Base-by-base conservation (phyloP, 805 yeast genomes). In the Komagataella populi region DNA sequence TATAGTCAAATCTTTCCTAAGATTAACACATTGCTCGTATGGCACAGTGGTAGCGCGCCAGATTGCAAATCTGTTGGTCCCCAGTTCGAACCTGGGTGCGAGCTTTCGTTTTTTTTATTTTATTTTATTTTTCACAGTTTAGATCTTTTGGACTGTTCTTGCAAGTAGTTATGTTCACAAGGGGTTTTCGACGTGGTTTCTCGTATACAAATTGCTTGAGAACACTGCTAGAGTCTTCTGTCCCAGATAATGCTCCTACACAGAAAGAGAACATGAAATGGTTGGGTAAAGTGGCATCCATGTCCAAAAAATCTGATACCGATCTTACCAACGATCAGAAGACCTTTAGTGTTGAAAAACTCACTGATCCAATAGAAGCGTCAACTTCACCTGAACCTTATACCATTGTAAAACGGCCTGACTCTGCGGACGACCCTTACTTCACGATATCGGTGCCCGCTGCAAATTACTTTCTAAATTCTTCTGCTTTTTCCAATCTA, bases 21-120 rank as follows among this genome's bases (percentile, higher is more conserved):
- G 6, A 6, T 5, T n/a, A 6, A 16, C 24, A 14, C n/a, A 39
- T 22, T 16, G 53, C 50, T 51, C 50, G 53, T 51, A 48, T 86
- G 89, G 95, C 93, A 89, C 90, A 86, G 93, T 82, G 93, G 95
- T 85, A 86, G 91, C 90, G 95, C 93, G 84, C 89, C 87, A 83
- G 95, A 87, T 87, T 87, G 95, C 95, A 87, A 86, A 85, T 87
- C 95, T 84, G 86, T 82, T 84, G 95, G 96, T 87, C 93, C 89
- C 83, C 80, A 83, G 95, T 87, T 87, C 96, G 82, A 87, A 67
- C 81, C 96, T 83, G 95, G 83, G 87, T 77, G 82, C 83, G 79
- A 82, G 88, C 93, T 84, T 55, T 50, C 55, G 61, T 68, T 68
- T 71, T 72, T 67, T 57, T 36, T 47, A 18, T 23, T 45, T 45